Percentiles rank a stretch among this genome's conserved stretches.
Conservation (phyloP, 2,329 filamentous ascomycete species). For the Hypomyces perniciosus region DNA sequence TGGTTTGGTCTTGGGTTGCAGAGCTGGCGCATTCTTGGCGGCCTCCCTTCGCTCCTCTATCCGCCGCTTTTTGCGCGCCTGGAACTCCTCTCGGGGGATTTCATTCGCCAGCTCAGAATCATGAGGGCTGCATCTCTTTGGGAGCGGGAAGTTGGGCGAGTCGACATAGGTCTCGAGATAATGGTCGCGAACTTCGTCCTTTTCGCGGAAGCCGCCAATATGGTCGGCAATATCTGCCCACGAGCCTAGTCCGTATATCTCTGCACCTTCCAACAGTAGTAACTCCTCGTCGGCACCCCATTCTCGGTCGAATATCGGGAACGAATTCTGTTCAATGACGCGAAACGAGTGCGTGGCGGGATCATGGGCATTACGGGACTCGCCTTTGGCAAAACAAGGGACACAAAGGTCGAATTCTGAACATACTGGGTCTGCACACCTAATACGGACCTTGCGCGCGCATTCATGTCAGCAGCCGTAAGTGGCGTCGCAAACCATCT, state of each 20-base stretch:
- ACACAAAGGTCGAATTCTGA: constrained; percentile 97
- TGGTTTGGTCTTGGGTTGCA: constrained; percentile 89
- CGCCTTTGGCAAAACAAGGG: constrained; percentile 81
- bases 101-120: constrained; percentile 73
- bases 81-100: constrained; percentile 87
- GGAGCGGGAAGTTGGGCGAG: constrained; percentile 77
- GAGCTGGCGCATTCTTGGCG: constrained; percentile 73
- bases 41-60: constrained; percentile 89
- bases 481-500: constrained; percentile 8
- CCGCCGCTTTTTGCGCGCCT: constrained; percentile 81
- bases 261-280: constrained; percentile 85
- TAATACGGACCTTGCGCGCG: constrained; percentile 71
- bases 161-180: constrained; percentile 85
- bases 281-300: constrained; percentile 98
- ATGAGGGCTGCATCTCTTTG: constrained; percentile 74
- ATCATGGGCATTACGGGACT: constrained; percentile 75
- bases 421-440: constrained; percentile 77
- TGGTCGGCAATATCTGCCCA: constrained; percentile 98
- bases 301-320: constrained; percentile 88
- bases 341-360: constrained; percentile 81
- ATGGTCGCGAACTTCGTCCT: constrained; percentile 93
- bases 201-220: constrained; percentile 89
- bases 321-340: constrained; percentile 97
- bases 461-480: constrained; percentile 14
- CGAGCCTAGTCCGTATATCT: constrained; percentile 92